These are phyloP conservation scores for Cordyceps fumosorosea DNA, from an alignment of 2,329 filamentous ascomycete species.

Conservation along the genomic window DNA sequence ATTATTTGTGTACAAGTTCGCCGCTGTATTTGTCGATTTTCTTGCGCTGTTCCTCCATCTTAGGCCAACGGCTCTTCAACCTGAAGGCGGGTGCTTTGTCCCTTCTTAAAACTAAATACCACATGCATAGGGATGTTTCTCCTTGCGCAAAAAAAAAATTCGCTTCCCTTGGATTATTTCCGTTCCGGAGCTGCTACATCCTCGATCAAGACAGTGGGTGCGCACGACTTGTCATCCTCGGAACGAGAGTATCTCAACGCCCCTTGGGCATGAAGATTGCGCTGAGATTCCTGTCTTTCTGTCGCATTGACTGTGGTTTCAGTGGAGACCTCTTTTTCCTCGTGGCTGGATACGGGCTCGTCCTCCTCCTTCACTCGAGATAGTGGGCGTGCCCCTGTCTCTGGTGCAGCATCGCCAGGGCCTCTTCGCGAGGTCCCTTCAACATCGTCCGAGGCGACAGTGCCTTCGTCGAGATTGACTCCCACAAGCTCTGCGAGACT, in stretches of 20 bases:
- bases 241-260: not conserved
- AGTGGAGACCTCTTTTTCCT: constrained; percentile 14
- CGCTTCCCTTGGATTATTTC: not conserved
- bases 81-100: not conserved
- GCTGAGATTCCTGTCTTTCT: constrained; percentile 4
- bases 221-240: not conserved
- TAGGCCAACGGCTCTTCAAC: not conserved
- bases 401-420: constrained; percentile 18
- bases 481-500: constrained; percentile 82
- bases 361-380: constrained; percentile 34
- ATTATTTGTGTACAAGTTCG: not conserved
- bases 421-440: not conserved
- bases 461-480: constrained; percentile 46
- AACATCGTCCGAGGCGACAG: constrained; percentile 25
- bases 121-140: not conserved
- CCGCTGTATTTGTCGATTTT: not conserved
- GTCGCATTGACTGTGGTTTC: not conserved
- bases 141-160: not conserved
- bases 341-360: constrained; percentile 26
- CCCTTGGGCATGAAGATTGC: not conserved
- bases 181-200: not conserved
- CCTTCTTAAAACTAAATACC: not conserved
- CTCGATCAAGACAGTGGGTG: not conserved
- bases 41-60: not conserved
- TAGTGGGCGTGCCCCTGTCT: constrained; percentile 22